Conservation (phyloP, 2,329 filamentous ascomycete species). For the Claviceps paspali region DNA sequence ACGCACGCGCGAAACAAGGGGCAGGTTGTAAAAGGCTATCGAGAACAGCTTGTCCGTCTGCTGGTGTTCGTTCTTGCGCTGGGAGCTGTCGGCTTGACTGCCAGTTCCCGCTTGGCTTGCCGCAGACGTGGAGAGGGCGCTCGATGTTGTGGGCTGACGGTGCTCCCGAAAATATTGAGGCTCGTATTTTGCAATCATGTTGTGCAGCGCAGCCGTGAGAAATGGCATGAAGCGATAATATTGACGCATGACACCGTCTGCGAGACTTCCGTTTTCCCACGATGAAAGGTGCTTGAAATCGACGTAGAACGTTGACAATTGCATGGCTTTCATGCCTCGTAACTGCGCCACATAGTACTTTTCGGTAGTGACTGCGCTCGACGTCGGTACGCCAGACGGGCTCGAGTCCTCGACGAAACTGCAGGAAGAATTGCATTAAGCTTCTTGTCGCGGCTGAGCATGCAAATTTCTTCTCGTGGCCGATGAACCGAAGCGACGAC, state of each 20-base stretch:
- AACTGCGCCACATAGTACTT: constrained; percentile 80
- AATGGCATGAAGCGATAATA: constrained; percentile 95
- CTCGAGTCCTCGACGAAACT: constrained; percentile 56
- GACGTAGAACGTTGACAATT: constrained; percentile 74
- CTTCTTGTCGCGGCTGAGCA: not conserved
- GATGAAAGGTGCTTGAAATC: constrained; percentile 73
- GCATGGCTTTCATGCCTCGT: constrained; percentile 56
- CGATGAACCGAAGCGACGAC: not conserved
- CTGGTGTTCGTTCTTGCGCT: constrained; percentile 77
- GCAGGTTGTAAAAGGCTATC: constrained; percentile 84
- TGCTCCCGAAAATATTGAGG: constrained; percentile 89
- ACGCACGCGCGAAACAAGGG: constrained; percentile 72
- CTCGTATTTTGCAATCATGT: constrained; percentile 87
- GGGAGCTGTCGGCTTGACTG: constrained; percentile 50
- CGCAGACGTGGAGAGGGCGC: constrained; percentile 54
- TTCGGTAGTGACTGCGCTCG: constrained; percentile 58
- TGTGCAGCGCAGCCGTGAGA: constrained; percentile 75
- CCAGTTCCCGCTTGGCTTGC: constrained; percentile 45
- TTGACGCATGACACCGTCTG: constrained; percentile 72
- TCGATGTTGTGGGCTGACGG: constrained; percentile 65
- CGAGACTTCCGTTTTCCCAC: constrained; percentile 64
- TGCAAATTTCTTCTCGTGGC: no score
- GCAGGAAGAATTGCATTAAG: constrained; percentile 1
- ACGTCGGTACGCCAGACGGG: constrained; percentile 45
- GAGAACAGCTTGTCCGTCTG: constrained; percentile 95